Evolutionary conservation across 805 yeast species (phyloP), one percentile per base, ranked within the genome.

Genomic region (Kluyveromyces dobzhanskii): DNA sequence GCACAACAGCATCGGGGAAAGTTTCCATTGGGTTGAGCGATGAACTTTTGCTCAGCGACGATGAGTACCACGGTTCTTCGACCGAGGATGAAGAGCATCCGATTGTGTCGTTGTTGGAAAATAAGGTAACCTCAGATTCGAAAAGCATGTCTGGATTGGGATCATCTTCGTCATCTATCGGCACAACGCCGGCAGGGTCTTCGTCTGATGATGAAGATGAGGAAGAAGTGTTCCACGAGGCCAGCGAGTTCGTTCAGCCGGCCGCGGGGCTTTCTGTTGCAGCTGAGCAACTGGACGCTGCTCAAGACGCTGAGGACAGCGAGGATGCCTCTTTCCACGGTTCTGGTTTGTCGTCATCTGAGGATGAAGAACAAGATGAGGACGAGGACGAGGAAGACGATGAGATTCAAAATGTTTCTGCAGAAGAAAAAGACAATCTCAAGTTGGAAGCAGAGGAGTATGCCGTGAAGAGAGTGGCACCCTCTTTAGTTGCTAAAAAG

Each of bases 381-480:
- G 32, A 30, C 32, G 18, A 14, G 32, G 35, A 32, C 13, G 52
- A 44, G 21, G 56, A 48, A 10, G 54, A 52, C 6, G 53, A 47
- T 13, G 58, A 46, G 10, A n/a, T n/a, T n/a, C n/a, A n/a, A n/a
- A 47, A 39, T 13, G 53, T 43, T 14, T 46, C 38, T 24, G 45
- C 43, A 12, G 39, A 12, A 11, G 26, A 18, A 8, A 21, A 19
- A 4, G 16, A 35, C 4, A 32, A 25, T 9, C 63, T 54, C n/a
- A 49, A 53, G 11, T 62, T 51, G 8, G 65, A 48, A n/a, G 73
- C 73, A 3, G 73, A 66, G 40, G 23, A 13, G 8, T 28, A 37
- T 12, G 31, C 25, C 6, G 21, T 21, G 8, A 21, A 21, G 9
- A 9, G 24, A 21, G 24, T 21, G 24, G 6, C 24, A 6, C 9